A percentile compares a stretch with the other conserved stretches of the same genome.
phyloP scores from a whole-genome alignment of 2,329 filamentous ascomycete species.

The Calonectria pauciramosa region DNA sequence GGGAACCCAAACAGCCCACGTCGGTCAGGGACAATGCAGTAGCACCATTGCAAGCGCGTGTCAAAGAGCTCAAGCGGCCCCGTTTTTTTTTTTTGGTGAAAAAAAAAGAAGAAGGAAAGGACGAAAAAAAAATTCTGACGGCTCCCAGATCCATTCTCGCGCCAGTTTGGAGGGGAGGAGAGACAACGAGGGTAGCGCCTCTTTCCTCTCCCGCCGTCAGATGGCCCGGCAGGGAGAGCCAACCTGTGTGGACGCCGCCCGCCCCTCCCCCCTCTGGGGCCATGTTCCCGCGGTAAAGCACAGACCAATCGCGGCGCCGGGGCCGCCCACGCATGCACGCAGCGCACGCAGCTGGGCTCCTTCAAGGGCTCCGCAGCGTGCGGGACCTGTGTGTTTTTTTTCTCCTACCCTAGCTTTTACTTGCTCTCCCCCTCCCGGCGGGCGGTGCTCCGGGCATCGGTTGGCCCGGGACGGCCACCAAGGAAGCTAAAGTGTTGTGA shows the following conservation, averaged over 20 bases:
- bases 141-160: neutral
- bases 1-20: neutral
- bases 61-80: neutral
- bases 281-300: conserved; percentile 3
- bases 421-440: neutral
- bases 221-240: neutral
- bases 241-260: no score
- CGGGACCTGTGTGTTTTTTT: neutral
- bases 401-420: neutral
- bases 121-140: neutral
- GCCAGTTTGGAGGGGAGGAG: neutral
- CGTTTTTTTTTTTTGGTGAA: neutral
- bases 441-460: conserved; percentile 32
- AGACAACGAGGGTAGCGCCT: neutral
- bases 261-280: neutral
- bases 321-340: conserved; percentile 40
- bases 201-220: neutral
- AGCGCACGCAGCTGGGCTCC: conserved; percentile 3
- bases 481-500: conserved; percentile 10
- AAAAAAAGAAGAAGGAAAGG: neutral
- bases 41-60: neutral
- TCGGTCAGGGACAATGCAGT: neutral
- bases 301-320: conserved; percentile 39
- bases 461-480: conserved; percentile 8
- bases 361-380: neutral